phyloP scores from a whole-genome alignment of 805 yeast species.

The Candida sakaeoensis region DNA sequence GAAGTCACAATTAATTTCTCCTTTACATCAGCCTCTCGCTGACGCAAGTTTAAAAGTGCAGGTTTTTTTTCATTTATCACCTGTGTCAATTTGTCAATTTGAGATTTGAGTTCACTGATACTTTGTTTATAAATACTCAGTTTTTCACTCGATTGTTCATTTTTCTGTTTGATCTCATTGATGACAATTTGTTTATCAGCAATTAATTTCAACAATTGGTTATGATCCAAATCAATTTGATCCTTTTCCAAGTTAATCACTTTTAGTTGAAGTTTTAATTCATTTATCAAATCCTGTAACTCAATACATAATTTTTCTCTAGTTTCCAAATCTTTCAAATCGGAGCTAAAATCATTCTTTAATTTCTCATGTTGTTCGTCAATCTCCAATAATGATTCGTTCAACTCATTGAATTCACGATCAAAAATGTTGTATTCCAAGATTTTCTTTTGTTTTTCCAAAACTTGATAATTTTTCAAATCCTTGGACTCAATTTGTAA shows the following conservation, averaged over 20 bases:
- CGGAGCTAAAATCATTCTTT: constrained; percentile 49
- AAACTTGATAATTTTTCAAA: constrained; percentile 61
- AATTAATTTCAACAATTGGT: constrained; percentile 45
- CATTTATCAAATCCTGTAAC: constrained; percentile 43
- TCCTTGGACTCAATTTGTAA: constrained; percentile 78
- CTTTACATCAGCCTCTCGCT: constrained; percentile 39
- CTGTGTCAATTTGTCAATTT: constrained; percentile 33
- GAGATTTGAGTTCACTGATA: constrained; percentile 19
- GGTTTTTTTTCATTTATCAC: constrained; percentile 40
- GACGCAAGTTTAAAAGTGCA: constrained; percentile 32
- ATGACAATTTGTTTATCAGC: constrained; percentile 49
- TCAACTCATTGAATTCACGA: constrained; percentile 65
- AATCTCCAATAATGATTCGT: constrained; percentile 54
- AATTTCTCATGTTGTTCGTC: constrained; percentile 54
- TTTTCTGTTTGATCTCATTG: constrained; percentile 38
- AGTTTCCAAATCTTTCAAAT: constrained; percentile 53
- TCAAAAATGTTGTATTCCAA: constrained; percentile 74
- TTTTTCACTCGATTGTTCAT: constrained; percentile 27
- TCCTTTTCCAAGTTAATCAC: constrained; percentile 53
- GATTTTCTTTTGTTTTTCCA: constrained; percentile 65
- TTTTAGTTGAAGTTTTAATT: constrained; percentile 46
- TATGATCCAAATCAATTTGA: constrained; percentile 48
- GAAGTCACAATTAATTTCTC: constrained; percentile 37
- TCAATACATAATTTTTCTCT: constrained; percentile 52
- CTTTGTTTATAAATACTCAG: constrained; percentile 18